Percentiles rank a stretch among this genome's conserved stretches.
Conservation (phyloP, 257 asterid genomes). For the Thymus quinquecostatus region DNA sequence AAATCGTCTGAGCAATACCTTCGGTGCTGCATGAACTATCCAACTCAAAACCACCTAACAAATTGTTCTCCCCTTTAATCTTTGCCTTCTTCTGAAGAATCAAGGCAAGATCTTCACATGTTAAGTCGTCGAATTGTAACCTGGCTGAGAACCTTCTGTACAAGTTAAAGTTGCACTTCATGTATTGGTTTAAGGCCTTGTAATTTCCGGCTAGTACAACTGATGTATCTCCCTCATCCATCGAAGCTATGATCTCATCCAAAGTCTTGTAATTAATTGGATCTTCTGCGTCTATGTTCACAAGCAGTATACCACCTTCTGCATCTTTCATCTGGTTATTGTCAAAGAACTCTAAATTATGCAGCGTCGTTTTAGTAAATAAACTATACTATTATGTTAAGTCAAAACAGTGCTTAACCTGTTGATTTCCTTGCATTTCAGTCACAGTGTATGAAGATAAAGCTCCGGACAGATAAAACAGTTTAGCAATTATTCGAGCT, state of each 20-base stretch:
- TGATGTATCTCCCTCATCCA: constrained; percentile 43
- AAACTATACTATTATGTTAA: constrained; percentile 8
- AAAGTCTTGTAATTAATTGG: constrained; percentile 34
- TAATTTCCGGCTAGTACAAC: constrained; percentile 47
- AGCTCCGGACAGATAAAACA: constrained; percentile 52
- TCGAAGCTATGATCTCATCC: constrained; percentile 35
- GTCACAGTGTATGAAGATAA: constrained; percentile 46
- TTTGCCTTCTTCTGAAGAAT: constrained; percentile 48
- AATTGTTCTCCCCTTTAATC: constrained; percentile 28
- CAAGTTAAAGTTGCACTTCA: constrained; percentile 44
- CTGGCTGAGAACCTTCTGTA: constrained; percentile 46
- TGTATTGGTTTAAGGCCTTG: constrained; percentile 42
- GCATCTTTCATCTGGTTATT: constrained; percentile 47
- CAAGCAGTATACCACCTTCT: constrained; percentile 49
- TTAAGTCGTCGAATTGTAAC: constrained; percentile 51
- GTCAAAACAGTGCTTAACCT: constrained; percentile 31
- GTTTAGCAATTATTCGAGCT: constrained; percentile 55
- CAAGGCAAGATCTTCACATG: constrained; percentile 50
- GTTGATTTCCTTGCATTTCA: constrained; percentile 47
- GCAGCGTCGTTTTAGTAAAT: constrained; percentile 13
- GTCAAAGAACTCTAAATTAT: constrained; percentile 21
- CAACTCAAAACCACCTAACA: constrained; percentile 40
- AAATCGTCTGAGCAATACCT: constrained; percentile 33
- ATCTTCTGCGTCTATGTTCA: constrained; percentile 50
- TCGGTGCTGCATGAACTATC: constrained; percentile 43